Evolutionary conservation across 495 filamentous ascomycete genomes (phyloP), one percentile per base, ranked within the genome.

Genomic region (Pseudomonodictys pantanalensis): DNA sequence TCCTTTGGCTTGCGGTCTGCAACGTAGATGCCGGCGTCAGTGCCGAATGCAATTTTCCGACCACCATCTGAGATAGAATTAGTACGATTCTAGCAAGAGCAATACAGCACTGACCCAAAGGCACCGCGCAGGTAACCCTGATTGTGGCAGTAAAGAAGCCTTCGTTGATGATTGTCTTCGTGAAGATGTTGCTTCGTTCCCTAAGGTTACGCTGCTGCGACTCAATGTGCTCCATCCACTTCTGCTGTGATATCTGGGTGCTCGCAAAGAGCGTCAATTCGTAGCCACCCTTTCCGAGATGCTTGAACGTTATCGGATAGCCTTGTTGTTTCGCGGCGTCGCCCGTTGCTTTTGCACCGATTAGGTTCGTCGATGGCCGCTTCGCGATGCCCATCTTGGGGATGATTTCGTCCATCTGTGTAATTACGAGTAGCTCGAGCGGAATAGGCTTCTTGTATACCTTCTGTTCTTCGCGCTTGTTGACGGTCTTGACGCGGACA

Each of bases 171-270:
- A 91, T 81, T 11, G 87, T 89, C 69, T 91, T 90, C 67, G 90
- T 95, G 70, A 93, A 95, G 77, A 97, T 95, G 70, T 93, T 92
- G 67, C 90, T 92, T 23, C 91, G 83, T 58, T 89, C 87, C 65
- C 88, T 78, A 22, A 99, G 81, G 51, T 87, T 87, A 45, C 85
- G 81, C 72, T 97, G 93, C 69, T 96, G 92, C 22, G 84, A 78
- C 64, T 96, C 91, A 63, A 99, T 96, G 66, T 88, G 83, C 75
- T 97, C 92, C 67, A 99, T 90, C 85, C 95, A 97, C 74, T 97
- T 97, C 66, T 88, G 83, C 57, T 92, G 79, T 18, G 87, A 86
- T 23, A 87, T 86, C 55, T 86, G 86, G 44, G 86, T 90, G 20
- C 84, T 81, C 24, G 90, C 91, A 72, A 87, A 97, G 1, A 99